Evolutionary conservation across 1,139 yeast genomes (phyloP), one percentile per base, ranked within the genome.

Genomic region (Geotrichum macrosporum): DNA sequence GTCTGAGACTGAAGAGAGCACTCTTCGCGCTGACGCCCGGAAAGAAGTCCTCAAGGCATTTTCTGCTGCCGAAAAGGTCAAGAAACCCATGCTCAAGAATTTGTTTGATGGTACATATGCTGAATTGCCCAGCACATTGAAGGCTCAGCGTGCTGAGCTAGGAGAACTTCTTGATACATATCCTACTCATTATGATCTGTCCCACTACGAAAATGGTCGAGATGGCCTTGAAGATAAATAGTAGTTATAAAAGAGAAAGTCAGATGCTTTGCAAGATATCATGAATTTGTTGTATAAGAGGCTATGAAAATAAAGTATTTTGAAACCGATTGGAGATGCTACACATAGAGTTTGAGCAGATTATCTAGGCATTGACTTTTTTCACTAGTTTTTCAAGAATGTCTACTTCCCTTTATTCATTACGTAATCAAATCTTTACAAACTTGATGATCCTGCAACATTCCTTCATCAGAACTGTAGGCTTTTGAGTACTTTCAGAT

Each of bases 181-280:
- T 43, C 66, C 67, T 9, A 62, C 59, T 18, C 55, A 64, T 47
- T 65, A 60, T 48, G 64, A 64, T 46, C 46, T 63, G 8, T 48
- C 59, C 3, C 49, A 50, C 9, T 64, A 52, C 49, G 65, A 62
- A 27, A 55, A 53, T 6, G 68, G 68, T 12, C 41, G 57, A 15
- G 53, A 48, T 2, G 59, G 60, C 9, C 40, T 57, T 15, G 45
- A 33, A 6, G 48, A 50, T 18, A 47, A 50, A 35, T 49, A 52
- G 31, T 29, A 40, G 29, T 27, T 30, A 10, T 32, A 21, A 24
- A 40, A 20, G 35, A 41, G 20, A 31, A 30, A 10, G 22, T 34
- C 16, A 35, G 27, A 10, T 24, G 10, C 6, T 8, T 24, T 24
- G 6, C 10, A 10, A 24, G 10, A 24, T 24, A 8, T 24, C 10